These are phyloP conservation scores for Candida easanensis DNA, from an alignment of 805 yeast species.

Conservation along the genomic window DNA sequence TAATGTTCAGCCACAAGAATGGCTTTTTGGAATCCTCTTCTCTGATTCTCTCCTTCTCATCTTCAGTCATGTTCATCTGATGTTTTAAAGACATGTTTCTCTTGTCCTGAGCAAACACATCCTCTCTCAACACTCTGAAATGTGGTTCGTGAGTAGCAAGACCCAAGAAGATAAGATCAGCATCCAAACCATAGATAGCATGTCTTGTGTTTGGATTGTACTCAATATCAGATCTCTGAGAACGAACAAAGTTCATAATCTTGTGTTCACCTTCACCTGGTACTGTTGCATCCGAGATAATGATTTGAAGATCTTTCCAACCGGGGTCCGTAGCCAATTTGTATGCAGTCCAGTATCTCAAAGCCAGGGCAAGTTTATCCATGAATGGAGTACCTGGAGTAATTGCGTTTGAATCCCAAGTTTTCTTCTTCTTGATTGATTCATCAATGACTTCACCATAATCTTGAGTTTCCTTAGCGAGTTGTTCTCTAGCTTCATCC, in stretches of 20 bases:
- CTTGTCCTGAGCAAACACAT: constrained; percentile 75
- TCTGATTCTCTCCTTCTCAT: constrained; percentile 39
- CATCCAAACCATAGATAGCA: constrained; percentile 96
- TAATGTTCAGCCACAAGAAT: constrained; percentile 90
- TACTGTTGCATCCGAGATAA: constrained; percentile 90
- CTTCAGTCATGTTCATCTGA: constrained; percentile 58
- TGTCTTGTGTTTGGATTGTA: constrained; percentile 94
- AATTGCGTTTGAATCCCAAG: constrained; percentile 88
- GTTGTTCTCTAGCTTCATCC: constrained; percentile 61
- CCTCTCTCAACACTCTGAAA: constrained; percentile 90
- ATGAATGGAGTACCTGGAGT: constrained; percentile 97
- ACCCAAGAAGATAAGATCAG: constrained; percentile 93
- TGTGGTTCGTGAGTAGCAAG: constrained; percentile 98
- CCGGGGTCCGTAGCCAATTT: constrained; percentile 82
- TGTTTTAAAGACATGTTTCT: constrained; percentile 44
- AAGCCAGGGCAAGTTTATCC: constrained; percentile 79
- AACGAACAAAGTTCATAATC: constrained; percentile 91
- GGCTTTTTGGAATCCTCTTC: constrained; percentile 58
- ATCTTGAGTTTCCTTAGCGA: constrained; percentile 30
- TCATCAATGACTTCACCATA: constrained; percentile 71
- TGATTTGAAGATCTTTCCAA: constrained; percentile 77
- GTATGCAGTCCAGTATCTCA: constrained; percentile 84
- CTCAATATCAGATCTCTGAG: constrained; percentile 82
- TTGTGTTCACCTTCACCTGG: constrained; percentile 99
- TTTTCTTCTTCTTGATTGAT: constrained; percentile 65